Evolutionary conservation across 345 rosid genomes (phyloP).

Genomic region (Reutealis trisperma): DNA sequence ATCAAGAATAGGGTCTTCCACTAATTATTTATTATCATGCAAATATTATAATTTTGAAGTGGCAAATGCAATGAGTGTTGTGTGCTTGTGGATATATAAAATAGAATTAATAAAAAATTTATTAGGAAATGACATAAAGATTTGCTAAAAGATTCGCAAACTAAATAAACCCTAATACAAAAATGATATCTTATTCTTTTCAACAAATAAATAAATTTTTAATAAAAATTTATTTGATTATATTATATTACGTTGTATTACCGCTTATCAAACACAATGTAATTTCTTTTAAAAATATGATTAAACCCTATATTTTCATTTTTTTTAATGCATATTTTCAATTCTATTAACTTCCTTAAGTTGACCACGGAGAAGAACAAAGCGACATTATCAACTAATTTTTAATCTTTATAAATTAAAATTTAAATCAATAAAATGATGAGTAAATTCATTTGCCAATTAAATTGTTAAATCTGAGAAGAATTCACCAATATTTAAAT

Average conservation of each 20-base stretch:
- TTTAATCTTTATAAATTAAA: too few relatives aligned
- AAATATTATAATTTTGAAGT: background rate
- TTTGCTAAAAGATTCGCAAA: conserved; percentile 7
- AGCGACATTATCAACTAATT: too few relatives aligned
- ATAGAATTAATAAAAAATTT: background rate
- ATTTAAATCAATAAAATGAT: too few relatives aligned
- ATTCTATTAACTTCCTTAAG: background rate
- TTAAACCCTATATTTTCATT: background rate
- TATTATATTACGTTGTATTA: too few relatives aligned
- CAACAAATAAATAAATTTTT: too few relatives aligned
- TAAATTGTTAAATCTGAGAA: too few relatives aligned
- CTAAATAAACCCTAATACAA: background rate
- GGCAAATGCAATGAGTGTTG: background rate
- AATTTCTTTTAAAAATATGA: background rate
- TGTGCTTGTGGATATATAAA: too few relatives aligned
- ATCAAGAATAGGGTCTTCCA: background rate
- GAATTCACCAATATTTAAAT: too few relatives aligned
- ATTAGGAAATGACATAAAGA: background rate
- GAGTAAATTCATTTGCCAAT: too few relatives aligned
- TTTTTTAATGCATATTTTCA: background rate
- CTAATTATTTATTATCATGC: background rate
- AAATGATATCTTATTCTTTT: background rate
- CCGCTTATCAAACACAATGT: too few relatives aligned
- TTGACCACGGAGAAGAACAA: background rate
- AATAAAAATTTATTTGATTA: too few relatives aligned